Evolutionary conservation across 495 filamentous ascomycete species (phyloP).

Genomic region (Peziza echinospora): DNA sequence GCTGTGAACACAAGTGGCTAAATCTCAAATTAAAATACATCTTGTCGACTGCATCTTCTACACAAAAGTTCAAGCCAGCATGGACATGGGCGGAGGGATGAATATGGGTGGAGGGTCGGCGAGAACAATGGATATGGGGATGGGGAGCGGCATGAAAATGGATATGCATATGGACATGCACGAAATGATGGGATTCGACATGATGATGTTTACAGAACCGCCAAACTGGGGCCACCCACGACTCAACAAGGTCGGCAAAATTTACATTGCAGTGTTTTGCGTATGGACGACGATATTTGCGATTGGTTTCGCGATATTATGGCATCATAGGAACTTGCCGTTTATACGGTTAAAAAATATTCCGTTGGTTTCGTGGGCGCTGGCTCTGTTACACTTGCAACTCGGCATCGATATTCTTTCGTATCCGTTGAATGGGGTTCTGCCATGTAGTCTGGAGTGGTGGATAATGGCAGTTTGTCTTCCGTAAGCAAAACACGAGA

Average conservation of each 20-base stretch:
- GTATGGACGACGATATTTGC: slow-evolving; percentile 9
- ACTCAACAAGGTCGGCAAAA: slow-evolving; percentile 7
- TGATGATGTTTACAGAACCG: too few species aligned
- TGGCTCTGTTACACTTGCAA: slow-evolving; percentile 13
- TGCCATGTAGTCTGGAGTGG: slow-evolving; percentile 13
- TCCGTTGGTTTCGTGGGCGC: slow-evolving; percentile 11
- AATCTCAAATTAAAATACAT: too few species aligned
- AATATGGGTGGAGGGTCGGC: too few species aligned
- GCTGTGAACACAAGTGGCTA: too few species aligned
- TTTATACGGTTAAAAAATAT: slow-evolving; percentile 16
- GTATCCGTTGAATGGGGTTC: slow-evolving; percentile 12
- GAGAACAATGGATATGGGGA: too few species aligned
- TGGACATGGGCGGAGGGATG: too few species aligned
- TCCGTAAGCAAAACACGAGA: slow-evolving; percentile 5
- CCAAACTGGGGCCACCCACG: slow-evolving; percentile 10
- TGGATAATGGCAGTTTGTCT: slow-evolving; percentile 17
- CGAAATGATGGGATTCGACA: too few species aligned
- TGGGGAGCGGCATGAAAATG: too few species aligned
- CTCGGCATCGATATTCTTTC: slow-evolving; percentile 13
- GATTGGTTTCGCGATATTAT: slow-evolving; percentile 6
- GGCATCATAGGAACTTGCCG: slow-evolving; percentile 6
- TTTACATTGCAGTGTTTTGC: slow-evolving; percentile 9
- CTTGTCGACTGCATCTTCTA: too few species aligned
- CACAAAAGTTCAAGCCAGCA: too few species aligned
- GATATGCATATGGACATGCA: too few species aligned